phyloP scores from a whole-genome alignment of 1,139 yeast species.

The Tardiomyces depauwii region DNA sequence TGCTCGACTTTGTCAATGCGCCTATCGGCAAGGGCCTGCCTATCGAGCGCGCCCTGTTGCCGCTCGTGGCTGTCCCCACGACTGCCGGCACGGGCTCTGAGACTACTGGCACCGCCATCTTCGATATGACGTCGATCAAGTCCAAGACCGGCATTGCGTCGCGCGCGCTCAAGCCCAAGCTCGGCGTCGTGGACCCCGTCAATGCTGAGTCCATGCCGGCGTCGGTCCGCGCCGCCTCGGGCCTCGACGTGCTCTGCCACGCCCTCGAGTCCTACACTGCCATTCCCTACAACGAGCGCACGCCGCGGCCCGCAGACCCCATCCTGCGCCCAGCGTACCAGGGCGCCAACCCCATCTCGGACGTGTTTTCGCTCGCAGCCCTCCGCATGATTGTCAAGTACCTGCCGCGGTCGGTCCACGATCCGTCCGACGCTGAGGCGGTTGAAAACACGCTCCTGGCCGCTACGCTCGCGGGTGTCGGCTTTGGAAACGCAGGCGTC shows the following conservation, averaged over 20 bases:
- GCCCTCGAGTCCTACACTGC: constrained; percentile 35
- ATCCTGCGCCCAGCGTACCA: constrained; percentile 31
- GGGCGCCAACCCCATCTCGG: constrained; percentile 33
- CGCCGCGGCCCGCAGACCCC: constrained; percentile 30
- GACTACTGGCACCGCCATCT: constrained; percentile 34
- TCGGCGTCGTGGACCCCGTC: constrained; percentile 32
- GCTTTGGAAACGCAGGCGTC: constrained; percentile 34
- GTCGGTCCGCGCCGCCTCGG: constrained; percentile 32
- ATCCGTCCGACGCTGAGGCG: constrained; percentile 29
- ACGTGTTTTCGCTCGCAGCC: constrained; percentile 30
- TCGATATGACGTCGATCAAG: constrained; percentile 24
- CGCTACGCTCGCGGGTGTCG: constrained; percentile 33
- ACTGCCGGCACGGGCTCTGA: constrained; percentile 38
- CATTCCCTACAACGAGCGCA: constrained; percentile 29
- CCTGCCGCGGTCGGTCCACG: constrained; percentile 28
- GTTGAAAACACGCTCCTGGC: constrained; percentile 30
- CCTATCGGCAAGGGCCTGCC: constrained; percentile 33
- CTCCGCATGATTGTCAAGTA: constrained; percentile 28
- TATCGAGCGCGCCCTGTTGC: constrained; percentile 23
- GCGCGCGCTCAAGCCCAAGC: constrained; percentile 28
- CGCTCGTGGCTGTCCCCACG: constrained; percentile 34
- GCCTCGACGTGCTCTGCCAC: constrained; percentile 35
- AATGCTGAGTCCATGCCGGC: constrained; percentile 33
- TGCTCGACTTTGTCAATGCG: constrained; percentile 32
- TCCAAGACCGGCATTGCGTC: constrained; percentile 33